Conservation (phyloP, 257 asterid genomes). For the Eustoma russellianum region DNA sequence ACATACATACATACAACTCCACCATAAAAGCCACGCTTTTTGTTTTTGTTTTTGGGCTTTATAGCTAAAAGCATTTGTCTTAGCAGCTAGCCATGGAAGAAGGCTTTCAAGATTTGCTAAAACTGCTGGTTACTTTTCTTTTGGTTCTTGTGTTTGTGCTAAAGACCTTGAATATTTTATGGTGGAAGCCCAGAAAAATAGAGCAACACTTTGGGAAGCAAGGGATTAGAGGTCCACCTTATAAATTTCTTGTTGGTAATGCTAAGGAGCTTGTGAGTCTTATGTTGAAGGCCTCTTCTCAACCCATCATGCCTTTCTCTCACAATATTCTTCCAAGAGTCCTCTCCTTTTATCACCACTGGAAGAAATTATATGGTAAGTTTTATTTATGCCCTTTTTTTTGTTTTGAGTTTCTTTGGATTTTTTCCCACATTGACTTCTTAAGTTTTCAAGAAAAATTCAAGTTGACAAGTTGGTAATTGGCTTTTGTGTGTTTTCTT, state of each 20-base stretch:
- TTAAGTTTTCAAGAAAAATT: too few relatives aligned
- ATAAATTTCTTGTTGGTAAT: constrained; percentile 35
- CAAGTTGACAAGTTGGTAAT: too few relatives aligned
- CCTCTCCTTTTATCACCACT: constrained; percentile 42
- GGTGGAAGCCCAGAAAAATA: constrained; percentile 39
- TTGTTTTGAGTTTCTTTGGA: too few relatives aligned
- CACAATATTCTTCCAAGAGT: constrained; percentile 43
- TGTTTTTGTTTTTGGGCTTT: too few relatives aligned
- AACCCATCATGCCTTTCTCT: constrained; percentile 30
- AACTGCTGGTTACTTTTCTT: constrained; percentile 10
- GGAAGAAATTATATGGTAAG: constrained; percentile 44
- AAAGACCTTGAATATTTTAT: constrained; percentile 18
- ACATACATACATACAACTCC: too few relatives aligned
- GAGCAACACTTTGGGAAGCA: constrained; percentile 41
- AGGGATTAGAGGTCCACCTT: constrained; percentile 44
- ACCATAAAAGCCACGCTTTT: too few relatives aligned
- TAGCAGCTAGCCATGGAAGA: constrained; percentile 11
- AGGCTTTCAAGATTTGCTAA: constrained; percentile 13
- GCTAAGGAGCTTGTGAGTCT: constrained; percentile 41
- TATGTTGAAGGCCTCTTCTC: constrained; percentile 39
- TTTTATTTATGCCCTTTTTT: neutral
- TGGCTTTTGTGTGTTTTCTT: too few relatives aligned
- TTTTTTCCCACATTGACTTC: too few relatives aligned
- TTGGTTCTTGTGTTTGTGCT: constrained; percentile 10
- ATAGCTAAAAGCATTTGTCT: too few relatives aligned